Evolutionary conservation across 2,329 filamentous ascomycete genomes (phyloP).

Genomic region (Penicillium paneum): DNA sequence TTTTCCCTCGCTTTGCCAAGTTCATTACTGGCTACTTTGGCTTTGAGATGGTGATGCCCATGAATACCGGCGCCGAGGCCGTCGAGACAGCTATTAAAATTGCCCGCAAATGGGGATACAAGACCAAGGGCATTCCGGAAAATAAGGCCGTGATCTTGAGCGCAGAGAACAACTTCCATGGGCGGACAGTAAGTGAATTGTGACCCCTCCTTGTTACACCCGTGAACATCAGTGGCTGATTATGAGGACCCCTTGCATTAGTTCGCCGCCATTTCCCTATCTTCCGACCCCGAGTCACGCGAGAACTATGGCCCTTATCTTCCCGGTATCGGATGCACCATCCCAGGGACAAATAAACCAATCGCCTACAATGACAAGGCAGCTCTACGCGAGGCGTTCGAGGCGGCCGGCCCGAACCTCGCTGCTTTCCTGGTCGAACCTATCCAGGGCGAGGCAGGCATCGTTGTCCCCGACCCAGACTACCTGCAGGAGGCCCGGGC

Average conservation of each 20-base stretch:
- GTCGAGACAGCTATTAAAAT: constrained; percentile 96
- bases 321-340: constrained; percentile 75
- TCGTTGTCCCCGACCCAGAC: constrained; percentile 86
- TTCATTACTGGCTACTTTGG: constrained; percentile 86
- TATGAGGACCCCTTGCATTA: constrained; percentile 35
- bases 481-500: constrained; percentile 78
- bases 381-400: constrained; percentile 75
- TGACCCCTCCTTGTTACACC: constrained; percentile 3
- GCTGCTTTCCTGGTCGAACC: constrained; percentile 94
- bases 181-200: constrained; percentile 69
- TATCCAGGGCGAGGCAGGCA: constrained; percentile 95
- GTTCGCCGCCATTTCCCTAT: constrained; percentile 95
- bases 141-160: constrained; percentile 81
- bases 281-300: constrained; percentile 89
- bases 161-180: constrained; percentile 92
- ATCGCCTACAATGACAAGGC: constrained; percentile 84
- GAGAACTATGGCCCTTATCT: constrained; percentile 97
- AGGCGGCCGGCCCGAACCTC: constrained; percentile 76
- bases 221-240: constrained; percentile 2
- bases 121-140: constrained; percentile 83
- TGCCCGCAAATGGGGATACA: constrained; percentile 96
- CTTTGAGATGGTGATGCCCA: constrained; percentile 96
- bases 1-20: constrained; percentile 92
- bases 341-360: constrained; percentile 70
- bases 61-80: constrained; percentile 97